These are phyloP conservation scores for Dysphania ambrosioides DNA, from an alignment of 148 eudicot genomes.

Conservation along the genomic window DNA sequence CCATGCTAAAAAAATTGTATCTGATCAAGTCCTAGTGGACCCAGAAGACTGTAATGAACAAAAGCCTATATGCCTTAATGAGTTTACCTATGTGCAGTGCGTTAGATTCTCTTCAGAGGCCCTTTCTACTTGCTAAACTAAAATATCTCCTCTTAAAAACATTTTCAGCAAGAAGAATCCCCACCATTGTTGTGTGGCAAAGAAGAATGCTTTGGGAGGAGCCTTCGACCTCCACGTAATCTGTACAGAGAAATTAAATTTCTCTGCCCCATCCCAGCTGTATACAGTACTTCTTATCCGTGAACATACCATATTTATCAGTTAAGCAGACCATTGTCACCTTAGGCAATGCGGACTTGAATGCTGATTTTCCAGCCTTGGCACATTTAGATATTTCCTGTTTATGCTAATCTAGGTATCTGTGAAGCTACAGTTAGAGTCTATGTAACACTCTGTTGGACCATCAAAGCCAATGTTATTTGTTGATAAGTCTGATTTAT, in stretches of 20 bases:
- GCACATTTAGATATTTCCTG: no score
- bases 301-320: neutral
- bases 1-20: neutral
- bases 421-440: no score
- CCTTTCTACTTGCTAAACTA: neutral
- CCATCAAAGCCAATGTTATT: no score
- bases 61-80: neutral
- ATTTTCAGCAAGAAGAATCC: neutral
- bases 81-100: neutral
- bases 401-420: no score
- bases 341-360: neutral
- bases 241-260: neutral
- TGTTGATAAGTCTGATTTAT: no score
- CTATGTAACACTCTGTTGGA: no score
- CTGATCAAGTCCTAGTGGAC: neutral
- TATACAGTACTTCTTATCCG: neutral
- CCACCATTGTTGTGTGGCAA: neutral
- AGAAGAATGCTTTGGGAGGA: neutral
- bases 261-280: neutral
- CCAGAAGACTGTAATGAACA: neutral
- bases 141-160: neutral
- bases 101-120: neutral
- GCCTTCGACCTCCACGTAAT: neutral
- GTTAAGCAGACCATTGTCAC: neutral
- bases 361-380: no score